Evolutionary conservation across 192 early-diverging fungal genomes (phyloP).

Genomic region (Podochytrium sp.): DNA sequence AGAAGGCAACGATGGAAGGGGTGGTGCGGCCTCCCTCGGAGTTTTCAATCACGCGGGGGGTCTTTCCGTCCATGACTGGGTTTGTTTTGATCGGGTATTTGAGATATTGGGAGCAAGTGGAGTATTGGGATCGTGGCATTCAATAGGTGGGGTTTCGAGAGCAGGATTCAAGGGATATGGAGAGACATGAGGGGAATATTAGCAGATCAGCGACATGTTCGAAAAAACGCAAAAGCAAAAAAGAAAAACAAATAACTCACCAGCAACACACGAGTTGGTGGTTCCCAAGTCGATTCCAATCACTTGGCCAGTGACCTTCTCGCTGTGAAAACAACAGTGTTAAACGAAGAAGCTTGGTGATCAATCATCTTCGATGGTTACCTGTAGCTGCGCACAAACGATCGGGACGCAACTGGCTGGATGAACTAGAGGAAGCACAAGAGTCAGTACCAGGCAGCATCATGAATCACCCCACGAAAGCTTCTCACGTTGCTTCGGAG

Average conservation of each 20-base stretch:
- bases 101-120: not conserved
- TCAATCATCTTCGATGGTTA: not conserved
- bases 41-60: constrained; percentile 96
- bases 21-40: constrained; percentile 95
- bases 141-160: too few species aligned
- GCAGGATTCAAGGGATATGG: too few species aligned
- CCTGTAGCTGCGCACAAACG: constrained; percentile 25
- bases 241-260: constrained; percentile 34
- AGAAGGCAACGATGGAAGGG: constrained; percentile 94
- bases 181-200: too few species aligned
- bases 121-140: not conserved
- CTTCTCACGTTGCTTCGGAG: not conserved
- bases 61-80: constrained; percentile 96
- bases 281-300: constrained; percentile 99
- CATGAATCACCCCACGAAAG: not conserved
- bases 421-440: constrained; percentile 3
- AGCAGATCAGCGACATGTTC: not conserved
- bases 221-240: constrained; percentile 22
- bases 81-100: not conserved
- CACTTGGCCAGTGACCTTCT: constrained; percentile 77
- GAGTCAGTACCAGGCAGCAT: not conserved
- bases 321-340: constrained; percentile 29
- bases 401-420: constrained; percentile 1
- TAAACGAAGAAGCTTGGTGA: too few species aligned
- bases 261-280: constrained; percentile 98